phyloP scores from a whole-genome alignment of 2,329 filamentous ascomycete genomes.

The Colletotrichum higginsianum region DNA sequence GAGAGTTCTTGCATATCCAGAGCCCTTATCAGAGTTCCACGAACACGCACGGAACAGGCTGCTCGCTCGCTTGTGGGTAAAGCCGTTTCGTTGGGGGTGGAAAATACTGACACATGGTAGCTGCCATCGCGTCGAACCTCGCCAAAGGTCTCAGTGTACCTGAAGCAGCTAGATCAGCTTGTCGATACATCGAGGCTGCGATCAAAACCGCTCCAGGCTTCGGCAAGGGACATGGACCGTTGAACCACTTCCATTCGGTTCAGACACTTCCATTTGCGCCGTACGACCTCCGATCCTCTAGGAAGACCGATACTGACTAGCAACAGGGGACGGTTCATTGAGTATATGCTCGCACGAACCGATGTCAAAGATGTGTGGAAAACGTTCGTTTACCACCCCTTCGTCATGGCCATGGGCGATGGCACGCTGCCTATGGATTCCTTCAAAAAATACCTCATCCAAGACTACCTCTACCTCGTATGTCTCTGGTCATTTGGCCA shows the following conservation, averaged over 20 bases:
- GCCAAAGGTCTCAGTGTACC: conserved; percentile 71
- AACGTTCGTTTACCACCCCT: conserved; percentile 84
- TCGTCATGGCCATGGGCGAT: conserved; percentile 82
- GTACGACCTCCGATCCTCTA: conserved; percentile 52
- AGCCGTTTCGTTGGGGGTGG: too few species aligned
- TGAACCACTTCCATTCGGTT: conserved; percentile 85
- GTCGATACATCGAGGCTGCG: conserved; percentile 79
- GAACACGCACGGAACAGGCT: conserved; percentile 96
- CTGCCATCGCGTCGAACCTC: conserved; percentile 83
- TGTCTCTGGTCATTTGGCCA: conserved; percentile 42
- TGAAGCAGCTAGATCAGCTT: conserved; percentile 76
- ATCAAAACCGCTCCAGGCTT: conserved; percentile 76
- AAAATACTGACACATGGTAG: conserved; percentile 54
- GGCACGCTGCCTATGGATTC: conserved; percentile 81
- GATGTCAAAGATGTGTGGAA: conserved; percentile 84
- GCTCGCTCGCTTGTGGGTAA: conserved; percentile 86
- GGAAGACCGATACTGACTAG: conserved; percentile 28
- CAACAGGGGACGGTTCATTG: conserved; percentile 80
- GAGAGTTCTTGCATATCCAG: conserved; percentile 73
- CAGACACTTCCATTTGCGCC: conserved; percentile 78
- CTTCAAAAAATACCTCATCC: conserved; percentile 91
- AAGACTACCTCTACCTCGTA: conserved; percentile 93
- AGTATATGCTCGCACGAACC: conserved; percentile 83
- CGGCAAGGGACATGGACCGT: conserved; percentile 78
- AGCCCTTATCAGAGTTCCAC: conserved; percentile 79